A percentile compares a stretch with the other conserved stretches of the same genome.
Conservation (phyloP, 2,329 filamentous ascomycete genomes). For the Aspergillus alliaceus region DNA sequence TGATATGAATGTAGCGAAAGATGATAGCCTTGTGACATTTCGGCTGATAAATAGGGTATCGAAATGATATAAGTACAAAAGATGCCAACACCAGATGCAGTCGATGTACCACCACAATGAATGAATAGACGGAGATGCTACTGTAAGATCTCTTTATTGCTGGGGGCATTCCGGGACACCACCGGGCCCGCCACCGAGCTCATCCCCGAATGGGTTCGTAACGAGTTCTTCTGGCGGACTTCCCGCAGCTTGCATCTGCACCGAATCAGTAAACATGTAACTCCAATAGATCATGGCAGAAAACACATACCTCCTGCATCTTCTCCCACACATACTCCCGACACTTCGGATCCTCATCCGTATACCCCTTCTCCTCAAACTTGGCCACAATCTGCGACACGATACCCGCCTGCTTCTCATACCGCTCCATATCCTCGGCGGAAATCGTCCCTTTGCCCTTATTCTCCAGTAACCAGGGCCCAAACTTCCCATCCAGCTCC, state of each 20-base stretch:
- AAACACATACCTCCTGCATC: constrained; percentile 83
- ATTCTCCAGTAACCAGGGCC: constrained; percentile 82
- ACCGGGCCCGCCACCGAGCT: constrained; percentile 74
- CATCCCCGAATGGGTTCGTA: constrained; percentile 57
- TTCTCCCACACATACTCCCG: constrained; percentile 92
- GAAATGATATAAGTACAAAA: constrained; percentile 25
- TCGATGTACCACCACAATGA: background rate
- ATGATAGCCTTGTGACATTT: constrained; percentile 3
- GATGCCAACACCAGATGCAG: constrained; percentile 8
- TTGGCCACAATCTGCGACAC: constrained; percentile 84
- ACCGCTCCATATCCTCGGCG: constrained; percentile 72
- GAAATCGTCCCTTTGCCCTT: constrained; percentile 57
- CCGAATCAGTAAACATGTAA: background rate
- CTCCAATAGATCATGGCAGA: background rate
- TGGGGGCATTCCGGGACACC: constrained; percentile 62
- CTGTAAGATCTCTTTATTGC: constrained; percentile 45
- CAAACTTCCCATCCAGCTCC: constrained; percentile 90
- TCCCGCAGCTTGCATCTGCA: constrained; percentile 92
- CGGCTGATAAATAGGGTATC: constrained; percentile 30
- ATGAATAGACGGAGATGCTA: constrained; percentile 6
- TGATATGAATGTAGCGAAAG: background rate
- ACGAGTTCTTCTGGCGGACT: constrained; percentile 88
- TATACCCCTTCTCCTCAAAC: constrained; percentile 81
- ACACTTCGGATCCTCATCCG: constrained; percentile 77
- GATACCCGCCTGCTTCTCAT: constrained; percentile 74